A percentile compares a stretch with the other conserved stretches of the same genome.
phyloP scores from a whole-genome alignment of 768 basidiomycete genomes.

The Tylopilus sp. region DNA sequence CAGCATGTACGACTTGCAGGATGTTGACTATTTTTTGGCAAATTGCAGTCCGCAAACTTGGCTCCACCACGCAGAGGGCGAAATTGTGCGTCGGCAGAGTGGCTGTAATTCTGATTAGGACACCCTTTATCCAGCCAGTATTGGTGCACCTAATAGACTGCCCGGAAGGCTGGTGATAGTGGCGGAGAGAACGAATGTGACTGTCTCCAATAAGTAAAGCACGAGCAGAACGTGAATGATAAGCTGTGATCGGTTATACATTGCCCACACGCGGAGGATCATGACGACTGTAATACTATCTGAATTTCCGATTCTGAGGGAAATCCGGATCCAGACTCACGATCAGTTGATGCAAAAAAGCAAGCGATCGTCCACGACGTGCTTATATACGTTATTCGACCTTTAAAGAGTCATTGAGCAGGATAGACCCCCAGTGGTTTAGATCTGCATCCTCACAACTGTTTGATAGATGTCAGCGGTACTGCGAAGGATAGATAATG shows the following conservation, averaged over 20 bases:
- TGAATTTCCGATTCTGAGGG: background rate
- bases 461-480: background rate
- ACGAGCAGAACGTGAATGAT: background rate
- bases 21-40: background rate
- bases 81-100: background rate
- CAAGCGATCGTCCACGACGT: background rate
- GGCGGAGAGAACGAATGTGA: background rate
- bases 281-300: background rate
- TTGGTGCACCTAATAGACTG: background rate
- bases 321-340: background rate
- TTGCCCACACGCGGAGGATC: constrained; percentile 3
- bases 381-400: background rate
- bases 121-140: background rate
- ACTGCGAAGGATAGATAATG: too few relatives aligned
- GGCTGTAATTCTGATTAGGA: background rate
- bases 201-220: background rate
- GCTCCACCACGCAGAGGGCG: background rate
- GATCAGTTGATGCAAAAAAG: constrained; percentile 3
- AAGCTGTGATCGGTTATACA: background rate
- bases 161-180: background rate
- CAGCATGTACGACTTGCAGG: background rate
- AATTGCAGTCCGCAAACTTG: too few relatives aligned
- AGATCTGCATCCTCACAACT: constrained; percentile 1
- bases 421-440: too few relatives aligned
- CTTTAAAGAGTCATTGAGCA: background rate